phyloP scores from a whole-genome alignment of 2,329 filamentous ascomycete genomes.

The Stagonosporopsis cucurbitacearum region DNA sequence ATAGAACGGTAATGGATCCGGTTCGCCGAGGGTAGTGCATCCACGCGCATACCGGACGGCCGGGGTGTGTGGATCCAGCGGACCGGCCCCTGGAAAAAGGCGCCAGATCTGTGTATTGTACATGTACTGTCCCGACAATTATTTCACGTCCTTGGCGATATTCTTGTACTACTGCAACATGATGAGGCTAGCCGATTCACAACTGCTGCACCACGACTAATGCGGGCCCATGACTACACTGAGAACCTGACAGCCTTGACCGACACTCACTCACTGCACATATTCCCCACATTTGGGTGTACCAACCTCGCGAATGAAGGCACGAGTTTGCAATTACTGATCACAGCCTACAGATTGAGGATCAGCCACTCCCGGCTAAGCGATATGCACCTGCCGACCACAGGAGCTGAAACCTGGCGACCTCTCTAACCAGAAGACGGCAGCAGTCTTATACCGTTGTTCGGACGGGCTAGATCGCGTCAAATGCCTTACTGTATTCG shows the following conservation, averaged over 20 bases:
- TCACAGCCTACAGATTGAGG: constrained; percentile 12
- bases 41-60: constrained; percentile 25
- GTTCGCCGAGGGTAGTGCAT: constrained; percentile 24
- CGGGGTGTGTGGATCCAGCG: constrained; percentile 26
- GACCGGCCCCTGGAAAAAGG: constrained; percentile 37
- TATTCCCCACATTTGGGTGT: constrained; percentile 26
- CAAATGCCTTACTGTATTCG: constrained; percentile 4
- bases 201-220: constrained; percentile 36
- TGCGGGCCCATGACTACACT: constrained; percentile 31
- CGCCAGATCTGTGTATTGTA: constrained; percentile 39
- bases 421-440: neutral
- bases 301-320: constrained; percentile 36
- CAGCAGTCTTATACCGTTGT: constrained; percentile 6
- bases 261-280: constrained; percentile 24
- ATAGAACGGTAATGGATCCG: constrained; percentile 35
- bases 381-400: constrained; percentile 11
- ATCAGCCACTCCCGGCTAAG: constrained; percentile 14
- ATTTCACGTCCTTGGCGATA: constrained; percentile 45
- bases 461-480: neutral
- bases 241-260: constrained; percentile 25
- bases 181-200: constrained; percentile 28
- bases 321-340: constrained; percentile 28
- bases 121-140: constrained; percentile 35
- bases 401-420: constrained; percentile 5
- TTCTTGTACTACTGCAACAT: constrained; percentile 41